Percentiles rank a stretch among this genome's conserved stretches.
These are phyloP conservation scores for Nothophaeocryptopus gaeumannii DNA, from an alignment of 2,329 filamentous ascomycete genomes.

Conservation along the genomic window DNA sequence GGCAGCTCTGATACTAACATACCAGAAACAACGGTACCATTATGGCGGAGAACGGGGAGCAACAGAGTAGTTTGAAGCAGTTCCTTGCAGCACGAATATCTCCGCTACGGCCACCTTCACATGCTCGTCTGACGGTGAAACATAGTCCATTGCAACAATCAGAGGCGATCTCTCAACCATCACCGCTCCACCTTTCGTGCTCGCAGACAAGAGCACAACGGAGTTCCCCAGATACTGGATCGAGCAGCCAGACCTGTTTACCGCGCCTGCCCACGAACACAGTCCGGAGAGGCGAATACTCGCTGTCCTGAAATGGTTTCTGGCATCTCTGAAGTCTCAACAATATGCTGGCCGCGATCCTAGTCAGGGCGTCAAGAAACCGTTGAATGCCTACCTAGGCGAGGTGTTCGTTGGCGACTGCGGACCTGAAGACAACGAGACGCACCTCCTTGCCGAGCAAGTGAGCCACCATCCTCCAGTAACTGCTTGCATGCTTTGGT, in stretches of 20 bases:
- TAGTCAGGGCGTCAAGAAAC: slow-evolving; percentile 49
- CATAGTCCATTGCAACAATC: slow-evolving; percentile 45
- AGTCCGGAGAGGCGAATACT: slow-evolving; percentile 43
- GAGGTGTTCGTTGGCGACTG: slow-evolving; percentile 45
- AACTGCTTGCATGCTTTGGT: slow-evolving; percentile 49
- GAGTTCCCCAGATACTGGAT: slow-evolving; percentile 49
- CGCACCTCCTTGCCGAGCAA: slow-evolving; percentile 44
- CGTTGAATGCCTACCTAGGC: slow-evolving; percentile 49
- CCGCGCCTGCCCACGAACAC: slow-evolving; percentile 43
- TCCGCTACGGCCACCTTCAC: too few species aligned
- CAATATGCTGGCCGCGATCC: slow-evolving; percentile 47
- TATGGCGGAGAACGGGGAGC: slow-evolving; percentile 23
- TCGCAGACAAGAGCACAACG: slow-evolving; percentile 45
- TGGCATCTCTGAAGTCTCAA: slow-evolving; percentile 47
- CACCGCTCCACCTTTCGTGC: slow-evolving; percentile 47
- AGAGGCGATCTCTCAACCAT: slow-evolving; percentile 48
- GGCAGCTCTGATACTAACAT: too few species aligned
- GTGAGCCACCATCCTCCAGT: slow-evolving; percentile 48
- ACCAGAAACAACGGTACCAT: not conserved
- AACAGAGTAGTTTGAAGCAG: slow-evolving; percentile 29
- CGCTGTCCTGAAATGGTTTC: slow-evolving; percentile 50
- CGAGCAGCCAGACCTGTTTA: slow-evolving; percentile 46
- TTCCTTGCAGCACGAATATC: slow-evolving; percentile 28
- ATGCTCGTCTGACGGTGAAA: not conserved
- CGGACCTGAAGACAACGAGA: slow-evolving; percentile 39